phyloP scores from a whole-genome alignment of 2,329 filamentous ascomycete genomes.

The Nannizziopsis arthrosporioides region DNA sequence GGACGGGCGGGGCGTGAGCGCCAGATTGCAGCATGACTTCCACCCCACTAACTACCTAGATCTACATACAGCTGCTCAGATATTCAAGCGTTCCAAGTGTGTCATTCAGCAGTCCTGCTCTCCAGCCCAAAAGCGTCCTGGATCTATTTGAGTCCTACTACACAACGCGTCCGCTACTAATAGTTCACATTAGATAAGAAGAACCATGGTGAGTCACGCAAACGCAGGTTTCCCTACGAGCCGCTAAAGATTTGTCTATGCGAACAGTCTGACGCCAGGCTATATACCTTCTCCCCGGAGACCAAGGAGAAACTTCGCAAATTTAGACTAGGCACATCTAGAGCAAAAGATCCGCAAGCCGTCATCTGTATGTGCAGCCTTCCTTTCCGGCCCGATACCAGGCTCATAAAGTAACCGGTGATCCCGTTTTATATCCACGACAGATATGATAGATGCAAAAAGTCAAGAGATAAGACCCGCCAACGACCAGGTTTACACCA shows the following conservation, averaged over 20 bases:
- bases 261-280: conserved; percentile 62
- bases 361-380: conserved; percentile 65
- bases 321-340: conserved; percentile 82
- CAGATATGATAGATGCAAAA: conserved; percentile 82
- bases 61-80: not conserved
- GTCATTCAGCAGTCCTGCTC: no score
- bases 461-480: conserved; percentile 81
- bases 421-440: conserved; percentile 11
- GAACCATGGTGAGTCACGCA: not conserved
- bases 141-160: no score
- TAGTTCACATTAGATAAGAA: no score
- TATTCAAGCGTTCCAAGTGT: no score
- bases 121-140: no score
- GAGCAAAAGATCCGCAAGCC: conserved; percentile 75
- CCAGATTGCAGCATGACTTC: not conserved
- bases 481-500: conserved; percentile 68
- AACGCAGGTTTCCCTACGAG: no score
- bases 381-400: not conserved
- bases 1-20: no score
- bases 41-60: conserved; percentile 1
- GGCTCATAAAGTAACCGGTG: not conserved
- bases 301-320: conserved; percentile 85
- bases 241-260: not conserved
- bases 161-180: no score
- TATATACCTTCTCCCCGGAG: conserved; percentile 86